Base-by-base conservation (phyloP, 805 yeast species). In the Candida boidinii region DNA sequence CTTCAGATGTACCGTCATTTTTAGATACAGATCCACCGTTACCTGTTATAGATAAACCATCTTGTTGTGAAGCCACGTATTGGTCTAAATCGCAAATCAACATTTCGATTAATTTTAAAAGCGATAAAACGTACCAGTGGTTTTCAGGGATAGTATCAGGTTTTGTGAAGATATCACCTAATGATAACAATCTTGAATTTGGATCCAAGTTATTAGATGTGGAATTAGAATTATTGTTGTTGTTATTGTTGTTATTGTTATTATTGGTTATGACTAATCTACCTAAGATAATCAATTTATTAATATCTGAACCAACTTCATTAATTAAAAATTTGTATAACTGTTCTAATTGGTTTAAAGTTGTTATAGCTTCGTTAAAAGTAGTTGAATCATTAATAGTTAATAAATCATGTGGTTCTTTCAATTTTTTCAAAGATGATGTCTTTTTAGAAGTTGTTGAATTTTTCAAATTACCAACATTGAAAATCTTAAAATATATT, bases 251-350 rank as follows among this genome's bases (percentile, higher is more conserved):
- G 32, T 16, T n/a, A n/a, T n/a, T n/a, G n/a, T n/a, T n/a, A n/a
- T n/a, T n/a, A 23, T 43, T 36, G 9, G 46, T 46, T 16, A 49
- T 36, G n/a, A 44, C 37, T 3, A 54, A 9, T 20, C 49, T 53
- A 12, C 49, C 46, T 17, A 56, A 30, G 29, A 51, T 33, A n/a
- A 57, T 57, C 29, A 57, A 39, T 34, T 53, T 49, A 26, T 59
- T 58, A 26, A 46, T 40, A 33, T 59, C 63, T 18, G 58, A 51
- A 24, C 49, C 61, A 1, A 56, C 35, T 33, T 57, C 59, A 13
- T 42, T 41, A 13, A 55, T 37, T 15, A 56, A 31, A 17, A 53
- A 52, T 12, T 35, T 25, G 33, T 51, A 58, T n/a, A 58, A 34
- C 8, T 42, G 28, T 8, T 50, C 50, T n/a, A 58, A 29, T 19